Evolutionary conservation across 192 early-diverging fungal genomes (phyloP).

Genomic region (Piromyces finnis): DNA sequence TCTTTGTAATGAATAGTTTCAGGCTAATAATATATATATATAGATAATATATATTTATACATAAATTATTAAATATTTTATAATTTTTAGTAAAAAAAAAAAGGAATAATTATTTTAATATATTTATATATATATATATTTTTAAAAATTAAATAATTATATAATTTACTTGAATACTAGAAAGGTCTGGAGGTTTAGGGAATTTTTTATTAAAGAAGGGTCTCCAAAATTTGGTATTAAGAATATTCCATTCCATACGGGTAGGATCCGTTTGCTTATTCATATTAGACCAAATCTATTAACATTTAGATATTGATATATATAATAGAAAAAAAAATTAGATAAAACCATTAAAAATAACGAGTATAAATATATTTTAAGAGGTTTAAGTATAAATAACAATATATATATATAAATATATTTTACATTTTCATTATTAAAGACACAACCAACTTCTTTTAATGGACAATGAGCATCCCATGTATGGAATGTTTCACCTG

Average conservation of each 20-base stretch:
- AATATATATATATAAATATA: neutral
- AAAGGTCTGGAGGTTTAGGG: neutral
- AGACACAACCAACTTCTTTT: constrained; percentile 18
- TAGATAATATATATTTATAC: too few species aligned
- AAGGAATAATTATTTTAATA: neutral
- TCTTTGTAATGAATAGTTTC: constrained; percentile 13
- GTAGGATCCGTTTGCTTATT: constrained; percentile 14
- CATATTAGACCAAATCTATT: constrained; percentile 30
- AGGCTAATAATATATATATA: too few species aligned
- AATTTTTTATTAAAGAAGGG: constrained; percentile 9
- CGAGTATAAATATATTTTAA: too few species aligned
- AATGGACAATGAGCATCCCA: constrained; percentile 17
- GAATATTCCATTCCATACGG: constrained; percentile 16
- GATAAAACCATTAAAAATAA: too few species aligned
- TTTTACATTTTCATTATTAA: constrained; percentile 27
- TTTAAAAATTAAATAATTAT: too few species aligned
- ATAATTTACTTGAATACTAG: constrained; percentile 9
- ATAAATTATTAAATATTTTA: too few species aligned
- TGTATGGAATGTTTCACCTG: constrained; percentile 9
- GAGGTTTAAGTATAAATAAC: too few species aligned
- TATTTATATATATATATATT: too few species aligned
- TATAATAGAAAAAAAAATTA: too few species aligned
- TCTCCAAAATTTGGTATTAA: constrained; percentile 8
- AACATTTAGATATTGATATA: too few species aligned
- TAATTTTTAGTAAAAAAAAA: neutral